These are phyloP conservation scores for Thamnidium elegans DNA, from an alignment of 192 early-diverging fungal genomes.

Conservation along the genomic window DNA sequence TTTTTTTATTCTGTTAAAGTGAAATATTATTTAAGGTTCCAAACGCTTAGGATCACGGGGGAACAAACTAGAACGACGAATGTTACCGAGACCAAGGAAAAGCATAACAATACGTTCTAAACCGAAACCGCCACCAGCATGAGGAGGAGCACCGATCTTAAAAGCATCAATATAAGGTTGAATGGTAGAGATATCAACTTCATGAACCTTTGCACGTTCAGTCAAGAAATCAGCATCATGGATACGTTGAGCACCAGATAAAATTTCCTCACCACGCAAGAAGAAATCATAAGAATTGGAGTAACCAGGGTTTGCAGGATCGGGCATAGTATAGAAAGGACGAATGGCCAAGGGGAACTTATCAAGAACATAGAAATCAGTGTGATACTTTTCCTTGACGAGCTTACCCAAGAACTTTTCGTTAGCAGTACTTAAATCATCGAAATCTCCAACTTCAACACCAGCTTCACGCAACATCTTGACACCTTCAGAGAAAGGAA, in stretches of 20 bases:
- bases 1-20: background rate
- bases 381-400: conserved; percentile 90
- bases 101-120: conserved; percentile 97
- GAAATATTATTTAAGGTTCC: conserved; percentile 61
- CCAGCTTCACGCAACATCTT: conserved; percentile 84
- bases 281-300: conserved; percentile 99
- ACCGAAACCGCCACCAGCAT: conserved; percentile 96
- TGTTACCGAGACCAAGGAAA: conserved; percentile 92
- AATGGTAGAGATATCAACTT: conserved; percentile 76
- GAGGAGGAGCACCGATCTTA: conserved; percentile 94
- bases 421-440: conserved; percentile 87
- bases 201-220: conserved; percentile 74
- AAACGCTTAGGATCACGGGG: conserved; percentile 96
- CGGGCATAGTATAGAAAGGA: conserved; percentile 99
- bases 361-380: conserved; percentile 99
- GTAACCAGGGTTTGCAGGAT: conserved; percentile 80
- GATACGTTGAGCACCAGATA: conserved; percentile 98
- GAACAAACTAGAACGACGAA: conserved; percentile 89
- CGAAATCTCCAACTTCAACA: conserved; percentile 87
- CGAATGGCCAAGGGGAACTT: conserved; percentile 97
- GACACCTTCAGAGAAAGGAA: conserved; percentile 89
- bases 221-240: conserved; percentile 83
- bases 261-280: conserved; percentile 97
- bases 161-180: conserved; percentile 93
- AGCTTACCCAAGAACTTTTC: conserved; percentile 85